A percentile compares a stretch with the other conserved stretches of the same genome.
Evolutionary conservation across 192 early-diverging fungal genomes (phyloP).

Genomic region (Radiomyces spectabilis): DNA sequence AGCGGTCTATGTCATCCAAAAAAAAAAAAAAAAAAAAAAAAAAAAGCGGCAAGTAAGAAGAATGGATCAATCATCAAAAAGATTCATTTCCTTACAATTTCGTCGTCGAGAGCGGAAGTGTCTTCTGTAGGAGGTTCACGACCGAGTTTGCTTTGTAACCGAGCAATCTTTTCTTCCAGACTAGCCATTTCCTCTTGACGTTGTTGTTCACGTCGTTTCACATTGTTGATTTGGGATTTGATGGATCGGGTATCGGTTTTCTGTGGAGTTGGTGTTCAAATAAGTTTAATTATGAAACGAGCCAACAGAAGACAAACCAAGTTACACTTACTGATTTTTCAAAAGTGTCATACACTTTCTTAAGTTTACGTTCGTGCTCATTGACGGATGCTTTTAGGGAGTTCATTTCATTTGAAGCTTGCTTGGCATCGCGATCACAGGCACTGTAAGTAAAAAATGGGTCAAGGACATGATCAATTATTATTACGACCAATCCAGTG

Average conservation of each 20-base stretch:
- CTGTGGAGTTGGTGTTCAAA: background rate
- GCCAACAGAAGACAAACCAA: background rate
- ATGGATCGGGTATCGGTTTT: too few species aligned
- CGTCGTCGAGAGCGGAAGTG: slow-evolving; percentile 12
- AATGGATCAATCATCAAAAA: too few species aligned
- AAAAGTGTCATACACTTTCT: background rate
- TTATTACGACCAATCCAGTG: background rate
- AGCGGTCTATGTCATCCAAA: slow-evolving; percentile 9
- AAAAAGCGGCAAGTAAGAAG: background rate
- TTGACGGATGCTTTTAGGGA: background rate
- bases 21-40: slow-evolving; percentile 5
- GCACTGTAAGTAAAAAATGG: background rate
- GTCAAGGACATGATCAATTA: background rate
- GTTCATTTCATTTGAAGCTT: background rate
- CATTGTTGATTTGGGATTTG: slow-evolving; percentile 24
- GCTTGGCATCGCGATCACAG: background rate
- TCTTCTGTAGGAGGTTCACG: slow-evolving; percentile 14
- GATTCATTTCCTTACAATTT: slow-evolving; percentile 40
- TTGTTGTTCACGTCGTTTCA: slow-evolving; percentile 22
- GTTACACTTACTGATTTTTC: background rate
- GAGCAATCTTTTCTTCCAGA: slow-evolving; percentile 21
- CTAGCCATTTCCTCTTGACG: slow-evolving; percentile 21
- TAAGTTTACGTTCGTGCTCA: background rate
- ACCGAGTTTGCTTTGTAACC: slow-evolving; percentile 17
- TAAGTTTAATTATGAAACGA: too few species aligned